Evolutionary conservation across 257 asterid genomes (phyloP).

Genomic region (Salvia splendens): DNA sequence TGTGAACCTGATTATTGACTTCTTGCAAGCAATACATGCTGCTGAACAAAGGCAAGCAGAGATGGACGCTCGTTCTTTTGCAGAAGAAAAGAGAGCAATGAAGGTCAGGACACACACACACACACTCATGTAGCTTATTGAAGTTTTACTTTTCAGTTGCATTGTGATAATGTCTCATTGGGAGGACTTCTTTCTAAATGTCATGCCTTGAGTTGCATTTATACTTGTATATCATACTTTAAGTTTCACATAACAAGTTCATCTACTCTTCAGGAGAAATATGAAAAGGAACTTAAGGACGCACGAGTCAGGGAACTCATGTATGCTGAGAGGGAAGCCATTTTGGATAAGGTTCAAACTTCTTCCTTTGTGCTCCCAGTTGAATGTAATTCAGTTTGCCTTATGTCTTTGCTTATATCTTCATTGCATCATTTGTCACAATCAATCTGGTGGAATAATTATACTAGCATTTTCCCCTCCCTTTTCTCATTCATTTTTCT

Average conservation of each 20-base stretch:
- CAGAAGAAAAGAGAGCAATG: slow-evolving; percentile 67
- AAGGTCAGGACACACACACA: slow-evolving; percentile 50
- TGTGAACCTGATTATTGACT: slow-evolving; percentile 88
- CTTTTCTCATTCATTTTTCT: slow-evolving; percentile 21
- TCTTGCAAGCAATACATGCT: slow-evolving; percentile 92
- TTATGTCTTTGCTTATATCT: not conserved
- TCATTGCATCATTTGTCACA: not conserved
- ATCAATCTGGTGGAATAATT: slow-evolving; percentile 20
- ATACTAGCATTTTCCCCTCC: not conserved
- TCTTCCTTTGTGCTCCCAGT: slow-evolving; percentile 29
- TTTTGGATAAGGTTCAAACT: slow-evolving; percentile 75
- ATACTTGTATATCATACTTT: slow-evolving; percentile 7
- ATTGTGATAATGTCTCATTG: not conserved
- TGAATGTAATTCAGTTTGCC: slow-evolving; percentile 24
- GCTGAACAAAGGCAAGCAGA: slow-evolving; percentile 97
- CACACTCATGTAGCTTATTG: not conserved
- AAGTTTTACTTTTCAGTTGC: slow-evolving; percentile 8
- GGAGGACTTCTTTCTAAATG: slow-evolving; percentile 11
- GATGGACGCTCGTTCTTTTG: slow-evolving; percentile 62
- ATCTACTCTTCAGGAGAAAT: slow-evolving; percentile 71
- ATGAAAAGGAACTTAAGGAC: slow-evolving; percentile 92
- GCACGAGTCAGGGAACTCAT: slow-evolving; percentile 97
- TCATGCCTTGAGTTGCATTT: slow-evolving; percentile 16
- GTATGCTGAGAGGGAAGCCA: slow-evolving; percentile 98
- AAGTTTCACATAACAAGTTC: slow-evolving; percentile 36